Base-by-base conservation (phyloP, 345 rosid genomes). In the Excoecaria agallocha region DNA sequence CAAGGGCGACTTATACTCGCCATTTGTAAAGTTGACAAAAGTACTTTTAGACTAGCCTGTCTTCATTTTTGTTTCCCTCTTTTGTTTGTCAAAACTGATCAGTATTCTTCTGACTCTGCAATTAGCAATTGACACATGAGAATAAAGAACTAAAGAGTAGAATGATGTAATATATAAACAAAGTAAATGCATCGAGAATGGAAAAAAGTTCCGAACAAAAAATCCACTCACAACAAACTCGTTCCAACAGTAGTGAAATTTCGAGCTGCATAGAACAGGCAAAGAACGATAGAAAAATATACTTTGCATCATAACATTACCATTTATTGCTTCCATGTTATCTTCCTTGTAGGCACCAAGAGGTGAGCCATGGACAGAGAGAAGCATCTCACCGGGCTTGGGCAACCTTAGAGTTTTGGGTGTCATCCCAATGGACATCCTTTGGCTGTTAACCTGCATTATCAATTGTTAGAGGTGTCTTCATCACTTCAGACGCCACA, bases 361-460 rank as follows among this genome's bases (percentile, higher is more conserved):
- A 24, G 98, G 99, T 77, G 99, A 93, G 63, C 97, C 98, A 76
- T 68, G 96, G 22, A 95, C 91, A 35, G 98, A 93, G 38, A 90
- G 88, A 83, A 91, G 93, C 89, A 93, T 85, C 84, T 95, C 98
- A 46, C 98, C 97, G 69, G 85, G 89, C 78, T 95, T 93, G 1
- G 98, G 98, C 77, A 79, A 84, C 88, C 98, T 87, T 66, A 77
- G 58, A 51, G 92, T 86, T 82, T 88, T 91, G 41, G 99, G 98
- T 55, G 98, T 95, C 97, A 88, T 91, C 75, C 98, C 99, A 65
- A 88, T n/a, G 52, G 97, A 94, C 65, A 94, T 82, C 78, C 97
- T 85, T 79, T 94, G 97, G 75, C 89, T 87, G 76, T 69, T 87
- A 35, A 67, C 82, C 97, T 93, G 86, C 49, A 73, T 72, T 45